These are phyloP conservation scores for Meyerozyma elateridarum DNA, from an alignment of 1,139 yeast species.

Conservation along the genomic window DNA sequence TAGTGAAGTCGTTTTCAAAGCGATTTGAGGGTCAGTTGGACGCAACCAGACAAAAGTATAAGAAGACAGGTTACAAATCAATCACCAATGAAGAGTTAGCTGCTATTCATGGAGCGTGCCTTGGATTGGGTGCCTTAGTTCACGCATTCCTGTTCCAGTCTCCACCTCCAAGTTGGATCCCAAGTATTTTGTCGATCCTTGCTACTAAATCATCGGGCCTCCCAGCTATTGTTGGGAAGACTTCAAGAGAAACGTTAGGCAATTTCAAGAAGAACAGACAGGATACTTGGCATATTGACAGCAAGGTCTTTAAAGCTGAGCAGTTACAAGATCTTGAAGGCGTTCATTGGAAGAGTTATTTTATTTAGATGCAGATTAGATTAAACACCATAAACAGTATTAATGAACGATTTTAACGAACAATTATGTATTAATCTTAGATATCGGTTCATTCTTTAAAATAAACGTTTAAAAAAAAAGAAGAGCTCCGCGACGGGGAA, in stretches of 20 bases:
- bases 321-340: slow-evolving; percentile 93
- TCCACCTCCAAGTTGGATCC: slow-evolving; percentile 93
- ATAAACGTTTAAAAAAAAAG: not conserved
- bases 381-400: no score
- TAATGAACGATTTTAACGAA: no score
- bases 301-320: slow-evolving; percentile 66
- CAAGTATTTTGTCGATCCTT: slow-evolving; percentile 62
- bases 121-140: slow-evolving; percentile 85
- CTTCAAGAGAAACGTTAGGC: slow-evolving; percentile 79
- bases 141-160: slow-evolving; percentile 88
- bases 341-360: slow-evolving; percentile 88
- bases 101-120: slow-evolving; percentile 75
- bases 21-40: slow-evolving; percentile 29
- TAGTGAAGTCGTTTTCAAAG: slow-evolving; percentile 23
- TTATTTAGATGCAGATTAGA: slow-evolving; percentile 52
- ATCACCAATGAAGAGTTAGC: slow-evolving; percentile 39
- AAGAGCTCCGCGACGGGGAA: slow-evolving; percentile 61
- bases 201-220: slow-evolving; percentile 67
- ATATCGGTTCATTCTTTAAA: no score
- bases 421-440: no score
- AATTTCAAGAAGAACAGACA: slow-evolving; percentile 89
- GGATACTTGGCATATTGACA: slow-evolving; percentile 95
- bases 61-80: slow-evolving; percentile 26
- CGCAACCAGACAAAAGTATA: slow-evolving; percentile 25
- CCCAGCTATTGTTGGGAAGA: slow-evolving; percentile 74